Evolutionary conservation across 345 rosid species (phyloP), one percentile per base, ranked within the genome.

Genomic region (Erodium maritimum): DNA sequence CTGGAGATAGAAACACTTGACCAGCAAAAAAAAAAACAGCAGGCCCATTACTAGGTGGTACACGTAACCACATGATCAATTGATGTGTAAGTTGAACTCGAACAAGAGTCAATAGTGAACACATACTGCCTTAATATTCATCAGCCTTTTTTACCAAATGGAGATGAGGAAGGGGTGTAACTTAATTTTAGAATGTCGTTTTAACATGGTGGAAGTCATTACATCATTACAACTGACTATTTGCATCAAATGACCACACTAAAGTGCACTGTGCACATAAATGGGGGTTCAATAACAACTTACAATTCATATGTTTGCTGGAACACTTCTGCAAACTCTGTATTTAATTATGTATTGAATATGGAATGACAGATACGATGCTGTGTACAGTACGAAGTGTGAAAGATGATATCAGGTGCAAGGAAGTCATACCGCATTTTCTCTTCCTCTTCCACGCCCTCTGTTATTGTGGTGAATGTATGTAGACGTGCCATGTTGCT

Each of bases 381-480:
- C 1, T 37, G 46, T 37, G 46, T 11, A 37, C 1, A 37, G 6
- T 37, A 37, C 10, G 14, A 37, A 5, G 10, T 12, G 10, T 37
- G 13, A 37, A 37, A 37, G 46, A 37, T 3, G 46, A 37, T 11
- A 37, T 37, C 2, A 50, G 53, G 20, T 50, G 53, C 53, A 50
- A 50, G 19, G 17, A 66, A 25, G n/a, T 4, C 16, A 37, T 65
- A 67, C 76, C 76, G 34, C 56, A 54, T 33, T 59, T 56, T 48
- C 64, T 55, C 71, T 67, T 64, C 46, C 46, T 37, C 46, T 37
- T 37, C 46, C 46, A 19, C 62, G 53, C 45, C 61, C 65, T 48
- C 25, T 23, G 19, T 13, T 34, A 24, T 64, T 29, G 50, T 60
- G 37, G 37, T 37, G 52, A 64, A 17, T 50, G 21, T n/a, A 3